Base-by-base conservation (phyloP, 352 stramenopile genomes). In the Phytophthora brassicae region DNA sequence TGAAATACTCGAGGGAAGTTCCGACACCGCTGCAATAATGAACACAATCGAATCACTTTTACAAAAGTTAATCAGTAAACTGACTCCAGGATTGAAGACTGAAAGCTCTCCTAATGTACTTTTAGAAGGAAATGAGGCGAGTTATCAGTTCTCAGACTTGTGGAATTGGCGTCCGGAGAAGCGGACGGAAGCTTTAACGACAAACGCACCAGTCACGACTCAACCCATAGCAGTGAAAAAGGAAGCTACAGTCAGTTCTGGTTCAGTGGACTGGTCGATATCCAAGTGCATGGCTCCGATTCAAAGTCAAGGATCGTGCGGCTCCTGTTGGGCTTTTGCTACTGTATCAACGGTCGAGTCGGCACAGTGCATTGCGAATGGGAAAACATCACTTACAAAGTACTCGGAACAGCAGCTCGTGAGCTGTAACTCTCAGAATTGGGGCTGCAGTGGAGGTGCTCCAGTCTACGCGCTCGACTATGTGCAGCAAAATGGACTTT, bases 311-410 rank as follows among this genome's bases (percentile, higher is more conserved):
- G 97, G 94, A 0, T 64, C 84, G 8, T 99, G 97, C 72, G 96
- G 97, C 42, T 97, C 90, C 1, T 99, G 97, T 77, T 99, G 97
- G 97, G 90, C 96, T 6, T 99, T 99, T 77, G 96, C 95, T 13
- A 94, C 94, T 0, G 89, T 96, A 1, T 88, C 96, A 6, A 90
- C 84, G 1, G 71, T 98, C 11, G 95, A 99, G 70, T 92, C 90
- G 9, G 91, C 88, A 0, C 83, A 97, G 68, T 96, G 89, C 42
- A 89, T 98, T 35, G 54, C 70, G 3, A 77, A 68, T 20, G 91
- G 79, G 4, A 82, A 88, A 29, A 69, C 56, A 11, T 74, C 64
- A 12, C 69, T 97, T 13, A 81, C 83, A n/a, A 89, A 94, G 64
- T 83, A 98, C 22, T 97, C 88, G 23, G 94, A 98, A 75, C 85